phyloP scores from a whole-genome alignment of 345 rosid genomes.

The Erucastrum elatum region DNA sequence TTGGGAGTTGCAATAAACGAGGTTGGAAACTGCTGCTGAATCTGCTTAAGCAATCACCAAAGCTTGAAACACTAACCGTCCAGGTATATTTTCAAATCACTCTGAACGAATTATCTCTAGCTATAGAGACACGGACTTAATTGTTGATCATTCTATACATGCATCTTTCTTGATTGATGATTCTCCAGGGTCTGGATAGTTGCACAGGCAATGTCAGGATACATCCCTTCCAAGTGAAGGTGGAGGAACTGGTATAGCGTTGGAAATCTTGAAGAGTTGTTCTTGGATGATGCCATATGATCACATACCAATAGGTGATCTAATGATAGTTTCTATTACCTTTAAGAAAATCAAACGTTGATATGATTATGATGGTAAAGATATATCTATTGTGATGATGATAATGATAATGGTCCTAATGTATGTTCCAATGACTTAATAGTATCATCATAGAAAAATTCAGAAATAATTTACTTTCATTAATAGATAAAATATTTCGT shows the following conservation, averaged over 20 bases:
- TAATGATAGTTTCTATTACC: too few species aligned
- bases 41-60: constrained; percentile 15
- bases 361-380: too few species aligned
- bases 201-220: neutral
- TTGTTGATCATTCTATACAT: neutral
- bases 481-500: too few species aligned
- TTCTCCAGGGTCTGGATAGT: neutral
- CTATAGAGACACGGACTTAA: too few species aligned
- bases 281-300: too few species aligned
- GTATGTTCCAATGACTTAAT: neutral
- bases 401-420: too few species aligned
- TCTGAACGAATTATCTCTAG: neutral
- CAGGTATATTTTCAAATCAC: neutral
- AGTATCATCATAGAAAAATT: neutral
- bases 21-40: neutral
- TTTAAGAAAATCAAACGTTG: too few species aligned
- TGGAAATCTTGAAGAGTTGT: too few species aligned
- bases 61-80: constrained; percentile 13
- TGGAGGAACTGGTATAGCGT: neutral
- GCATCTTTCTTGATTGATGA: neutral
- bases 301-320: too few species aligned
- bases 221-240: neutral
- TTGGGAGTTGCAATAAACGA: neutral
- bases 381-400: too few species aligned
- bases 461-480: too few species aligned